Evolutionary conservation across 192 early-diverging fungal genomes (phyloP).

Genomic region (Endogone sp.): DNA sequence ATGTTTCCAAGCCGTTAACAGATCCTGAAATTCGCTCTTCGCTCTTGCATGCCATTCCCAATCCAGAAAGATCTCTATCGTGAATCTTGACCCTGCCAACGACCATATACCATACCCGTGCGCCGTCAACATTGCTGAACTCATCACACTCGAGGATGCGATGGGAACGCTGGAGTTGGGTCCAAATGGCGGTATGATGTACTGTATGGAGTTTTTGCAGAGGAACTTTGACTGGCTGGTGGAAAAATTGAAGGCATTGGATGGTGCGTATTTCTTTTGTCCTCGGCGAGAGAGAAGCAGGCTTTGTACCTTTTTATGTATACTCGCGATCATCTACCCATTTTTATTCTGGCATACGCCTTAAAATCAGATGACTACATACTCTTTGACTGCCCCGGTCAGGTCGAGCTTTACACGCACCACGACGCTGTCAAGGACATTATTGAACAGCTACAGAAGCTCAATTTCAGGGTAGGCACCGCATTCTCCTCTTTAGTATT

Average conservation of each 20-base stretch:
- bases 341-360: too few species aligned
- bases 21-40: too few species aligned
- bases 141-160: conserved; percentile 91
- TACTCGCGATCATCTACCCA: too few species aligned
- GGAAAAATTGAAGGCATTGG: conserved; percentile 61
- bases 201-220: conserved; percentile 91
- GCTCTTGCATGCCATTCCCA: not conserved
- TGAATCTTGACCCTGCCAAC: conserved; percentile 99
- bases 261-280: conserved; percentile 22
- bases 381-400: conserved; percentile 95
- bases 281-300: not conserved
- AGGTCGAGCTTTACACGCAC: conserved; percentile 98
- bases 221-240: conserved; percentile 92
- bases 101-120: conserved; percentile 83
- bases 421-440: conserved; percentile 79
- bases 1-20: too few species aligned
- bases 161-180: conserved; percentile 88
- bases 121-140: conserved; percentile 77
- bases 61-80: conserved; percentile 69
- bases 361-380: conserved; percentile 79
- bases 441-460: conserved; percentile 63
- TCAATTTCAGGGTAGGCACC: conserved; percentile 61
- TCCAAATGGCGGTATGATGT: conserved; percentile 96
- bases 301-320: too few species aligned
- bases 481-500: not conserved